Conservation (phyloP, 176 grass and related monocot genomes). For the Miscanthus lutarioriparius region DNA sequence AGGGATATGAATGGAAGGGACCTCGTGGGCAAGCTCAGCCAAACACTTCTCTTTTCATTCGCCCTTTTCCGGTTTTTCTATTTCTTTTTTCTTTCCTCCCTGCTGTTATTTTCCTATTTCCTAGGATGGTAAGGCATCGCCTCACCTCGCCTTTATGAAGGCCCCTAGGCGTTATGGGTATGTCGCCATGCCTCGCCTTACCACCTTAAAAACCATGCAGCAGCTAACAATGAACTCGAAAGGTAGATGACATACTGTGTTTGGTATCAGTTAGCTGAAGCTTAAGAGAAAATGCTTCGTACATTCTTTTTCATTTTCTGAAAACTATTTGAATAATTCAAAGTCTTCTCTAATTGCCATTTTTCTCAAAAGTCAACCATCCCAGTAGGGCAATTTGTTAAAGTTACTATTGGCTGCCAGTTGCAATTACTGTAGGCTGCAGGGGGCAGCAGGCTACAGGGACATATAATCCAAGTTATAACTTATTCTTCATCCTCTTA, state of each 20-base stretch:
- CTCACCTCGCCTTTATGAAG: background rate
- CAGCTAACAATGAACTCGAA: background rate
- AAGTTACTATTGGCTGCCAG: background rate
- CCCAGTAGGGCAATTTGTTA: background rate
- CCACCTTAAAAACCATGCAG: background rate
- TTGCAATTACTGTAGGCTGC: too few relatives aligned
- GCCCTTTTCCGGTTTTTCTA: background rate
- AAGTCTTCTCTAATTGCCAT: background rate
- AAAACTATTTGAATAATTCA: conserved; percentile 10
- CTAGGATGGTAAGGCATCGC: background rate
- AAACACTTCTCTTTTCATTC: background rate
- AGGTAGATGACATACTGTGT: too few relatives aligned
- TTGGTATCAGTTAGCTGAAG: background rate
- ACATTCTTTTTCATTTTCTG: background rate
- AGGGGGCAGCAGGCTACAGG: too few relatives aligned
- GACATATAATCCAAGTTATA: background rate
- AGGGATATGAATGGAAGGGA: background rate
- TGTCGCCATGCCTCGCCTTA: background rate
- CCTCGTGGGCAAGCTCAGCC: background rate
- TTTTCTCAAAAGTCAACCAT: background rate
- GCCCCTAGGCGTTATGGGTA: background rate
- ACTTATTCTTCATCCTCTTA: conserved; percentile 3
- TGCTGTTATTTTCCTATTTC: background rate
- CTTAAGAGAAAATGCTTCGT: background rate
- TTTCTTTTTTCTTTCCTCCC: background rate